Percentiles rank a stretch among this genome's conserved stretches.
Conservation (phyloP, 2,329 filamentous ascomycete genomes). For the Colletotrichum lindemuthianum region DNA sequence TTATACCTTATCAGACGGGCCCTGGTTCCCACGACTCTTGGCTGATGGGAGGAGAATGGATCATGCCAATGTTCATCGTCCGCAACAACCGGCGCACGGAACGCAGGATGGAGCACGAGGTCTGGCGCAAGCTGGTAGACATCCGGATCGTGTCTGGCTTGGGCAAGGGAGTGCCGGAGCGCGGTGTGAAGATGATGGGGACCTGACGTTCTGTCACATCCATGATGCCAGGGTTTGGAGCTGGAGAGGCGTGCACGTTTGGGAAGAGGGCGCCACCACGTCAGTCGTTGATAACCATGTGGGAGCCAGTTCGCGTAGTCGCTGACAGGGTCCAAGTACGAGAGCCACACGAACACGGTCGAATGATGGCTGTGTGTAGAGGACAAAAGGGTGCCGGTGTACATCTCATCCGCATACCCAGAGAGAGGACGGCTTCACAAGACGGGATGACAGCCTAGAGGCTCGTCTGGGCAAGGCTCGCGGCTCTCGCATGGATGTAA, state of each 20-base stretch:
- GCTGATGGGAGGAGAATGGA: conserved; percentile 16
- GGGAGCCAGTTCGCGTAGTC: background rate
- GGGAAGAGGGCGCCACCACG: background rate
- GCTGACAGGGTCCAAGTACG: too few relatives aligned
- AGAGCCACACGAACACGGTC: too few relatives aligned
- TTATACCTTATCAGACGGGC: conserved; percentile 33
- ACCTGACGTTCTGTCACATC: conserved; percentile 5
- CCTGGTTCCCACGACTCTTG: conserved; percentile 21
- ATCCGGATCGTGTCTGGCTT: conserved; percentile 7
- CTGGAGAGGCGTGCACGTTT: background rate
- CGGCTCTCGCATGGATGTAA: conserved; percentile 33
- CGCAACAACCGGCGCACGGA: conserved; percentile 26
- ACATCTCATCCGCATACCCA: background rate
- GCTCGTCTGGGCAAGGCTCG: conserved; percentile 32
- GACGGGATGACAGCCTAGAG: conserved; percentile 24
- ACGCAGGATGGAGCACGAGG: conserved; percentile 15
- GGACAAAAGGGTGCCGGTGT: too few relatives aligned
- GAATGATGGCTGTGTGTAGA: too few relatives aligned
- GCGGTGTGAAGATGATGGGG: conserved; percentile 15
- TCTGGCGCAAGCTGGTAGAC: background rate
- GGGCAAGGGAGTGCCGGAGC: conserved; percentile 27
- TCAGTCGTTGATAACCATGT: background rate
- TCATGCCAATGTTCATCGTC: conserved; percentile 15
- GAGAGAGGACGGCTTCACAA: conserved; percentile 17
- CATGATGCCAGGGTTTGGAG: background rate